Evolutionary conservation across 345 rosid genomes (phyloP), one percentile per base, ranked within the genome.

Genomic region (Psidium friedrichsthalianum): DNA sequence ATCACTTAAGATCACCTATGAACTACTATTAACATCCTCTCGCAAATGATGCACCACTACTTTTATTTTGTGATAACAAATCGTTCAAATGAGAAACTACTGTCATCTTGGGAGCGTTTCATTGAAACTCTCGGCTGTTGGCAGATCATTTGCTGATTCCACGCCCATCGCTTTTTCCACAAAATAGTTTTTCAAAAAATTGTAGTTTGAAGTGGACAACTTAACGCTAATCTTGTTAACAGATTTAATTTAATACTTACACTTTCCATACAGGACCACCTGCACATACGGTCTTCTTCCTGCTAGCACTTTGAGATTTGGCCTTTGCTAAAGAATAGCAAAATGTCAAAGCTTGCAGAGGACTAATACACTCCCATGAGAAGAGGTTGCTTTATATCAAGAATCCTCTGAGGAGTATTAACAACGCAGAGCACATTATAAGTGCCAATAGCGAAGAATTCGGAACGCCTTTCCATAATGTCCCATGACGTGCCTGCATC

Each of bases 141-240:
- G n/a, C 16, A 1, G 32, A 25, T 58, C 1, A 25, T 58, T 57
- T 57, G 15, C 64, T 11, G 1, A 57, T 25, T 57, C 29, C 64
- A 11, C n/a, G n/a, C n/a, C 11, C 27, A 0, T 57, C 7, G 0
- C 29, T 57, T 57, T 25, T 1, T 25, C 29, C 64, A 25, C 3
- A 22, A 56, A 56, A 56, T 7, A 22, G 58, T 9, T 5, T 56
- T 56, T n/a, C n/a, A n/a, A n/a, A n/a, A n/a, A n/a, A 58, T n/a
- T 58, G 36, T 1, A 58, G 36, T 18, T n/a, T 12, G 8, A n/a
- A 59, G 69, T n/a, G 36, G 18, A 27, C 69, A 59, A n/a, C 36
- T 59, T 27, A 59, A 1, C 18, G 69, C 18, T 59, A 6, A 13
- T 3, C 36, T 13, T 27, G 9, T 59, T 3, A 59, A 58, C 2